phyloP scores from a whole-genome alignment of 352 stramenopile genomes.

The Globisporangium canariense region DNA sequence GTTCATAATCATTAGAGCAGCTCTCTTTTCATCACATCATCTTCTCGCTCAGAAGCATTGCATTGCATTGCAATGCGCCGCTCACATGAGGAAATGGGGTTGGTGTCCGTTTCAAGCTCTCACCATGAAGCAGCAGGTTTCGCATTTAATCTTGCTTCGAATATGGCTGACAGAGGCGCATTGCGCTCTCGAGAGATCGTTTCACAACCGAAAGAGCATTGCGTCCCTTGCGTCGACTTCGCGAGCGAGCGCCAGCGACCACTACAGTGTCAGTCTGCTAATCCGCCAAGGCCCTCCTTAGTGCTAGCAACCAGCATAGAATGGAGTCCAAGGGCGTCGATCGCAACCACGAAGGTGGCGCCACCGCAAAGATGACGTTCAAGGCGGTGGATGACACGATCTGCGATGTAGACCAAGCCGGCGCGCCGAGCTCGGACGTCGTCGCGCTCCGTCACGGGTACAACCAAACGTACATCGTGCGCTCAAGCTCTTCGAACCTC shows the following conservation, averaged over 20 bases:
- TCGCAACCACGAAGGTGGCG: constrained; percentile 18
- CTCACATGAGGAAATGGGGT: neutral
- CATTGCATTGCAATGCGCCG: neutral
- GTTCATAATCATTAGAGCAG: neutral
- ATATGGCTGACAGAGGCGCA: neutral
- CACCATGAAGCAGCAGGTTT: neutral
- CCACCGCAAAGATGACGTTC: constrained; percentile 20
- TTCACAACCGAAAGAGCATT: constrained; percentile 9
- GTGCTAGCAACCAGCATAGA: neutral
- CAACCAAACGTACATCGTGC: constrained; percentile 92
- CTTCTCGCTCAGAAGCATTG: neutral
- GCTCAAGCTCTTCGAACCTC: constrained; percentile 58
- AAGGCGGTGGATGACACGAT: constrained; percentile 31
- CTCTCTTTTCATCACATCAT: neutral
- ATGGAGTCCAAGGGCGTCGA: constrained; percentile 64
- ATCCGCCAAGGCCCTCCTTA: neutral
- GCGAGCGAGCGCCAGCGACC: neutral
- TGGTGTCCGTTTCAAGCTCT: constrained; percentile 7
- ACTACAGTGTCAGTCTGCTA: neutral
- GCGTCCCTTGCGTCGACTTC: constrained; percentile 2
- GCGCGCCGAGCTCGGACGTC: constrained; percentile 52
- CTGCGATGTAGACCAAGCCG: constrained; percentile 40
- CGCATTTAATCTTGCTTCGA: neutral
- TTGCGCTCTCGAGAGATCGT: neutral
- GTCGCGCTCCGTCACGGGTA: constrained; percentile 86